These are phyloP conservation scores for Diaporthe eres DNA, from an alignment of 2,329 filamentous ascomycete species.

Conservation along the genomic window DNA sequence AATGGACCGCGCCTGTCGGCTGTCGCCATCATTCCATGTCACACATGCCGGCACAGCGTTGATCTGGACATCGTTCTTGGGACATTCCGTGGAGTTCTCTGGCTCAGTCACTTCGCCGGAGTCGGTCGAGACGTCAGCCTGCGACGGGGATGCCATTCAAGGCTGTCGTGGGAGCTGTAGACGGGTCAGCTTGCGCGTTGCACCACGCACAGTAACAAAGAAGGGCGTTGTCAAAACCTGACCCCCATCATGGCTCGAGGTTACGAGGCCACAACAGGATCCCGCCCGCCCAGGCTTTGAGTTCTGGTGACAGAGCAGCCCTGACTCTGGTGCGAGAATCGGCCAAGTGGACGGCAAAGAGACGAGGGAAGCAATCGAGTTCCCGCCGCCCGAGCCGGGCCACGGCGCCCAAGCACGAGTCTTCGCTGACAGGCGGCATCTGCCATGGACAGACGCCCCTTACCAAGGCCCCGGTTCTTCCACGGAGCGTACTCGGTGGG, in stretches of 20 bases:
- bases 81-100: neutral
- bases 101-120: neutral
- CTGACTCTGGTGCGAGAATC: conserved; percentile 36
- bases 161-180: neutral
- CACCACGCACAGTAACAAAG: neutral
- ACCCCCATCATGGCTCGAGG: conserved; percentile 17
- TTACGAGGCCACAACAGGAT: conserved; percentile 3
- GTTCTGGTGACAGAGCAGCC: conserved; percentile 35
- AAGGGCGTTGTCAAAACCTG: conserved; percentile 28
- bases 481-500: conserved; percentile 34
- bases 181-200: neutral
- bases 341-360: conserved; percentile 26
- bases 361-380: conserved; percentile 6
- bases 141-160: neutral
- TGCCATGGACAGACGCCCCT: conserved; percentile 17
- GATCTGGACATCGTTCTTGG: neutral
- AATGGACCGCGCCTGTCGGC: neutral
- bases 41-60: neutral
- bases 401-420: conserved; percentile 18
- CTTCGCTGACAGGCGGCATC: conserved; percentile 31
- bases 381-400: conserved; percentile 37
- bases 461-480: conserved; percentile 37
- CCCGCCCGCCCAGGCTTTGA: conserved; percentile 39
- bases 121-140: neutral
- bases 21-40: neutral